Conservation (phyloP, 2,329 filamentous ascomycete genomes). For the Neofusicoccum kwambonambiense region DNA sequence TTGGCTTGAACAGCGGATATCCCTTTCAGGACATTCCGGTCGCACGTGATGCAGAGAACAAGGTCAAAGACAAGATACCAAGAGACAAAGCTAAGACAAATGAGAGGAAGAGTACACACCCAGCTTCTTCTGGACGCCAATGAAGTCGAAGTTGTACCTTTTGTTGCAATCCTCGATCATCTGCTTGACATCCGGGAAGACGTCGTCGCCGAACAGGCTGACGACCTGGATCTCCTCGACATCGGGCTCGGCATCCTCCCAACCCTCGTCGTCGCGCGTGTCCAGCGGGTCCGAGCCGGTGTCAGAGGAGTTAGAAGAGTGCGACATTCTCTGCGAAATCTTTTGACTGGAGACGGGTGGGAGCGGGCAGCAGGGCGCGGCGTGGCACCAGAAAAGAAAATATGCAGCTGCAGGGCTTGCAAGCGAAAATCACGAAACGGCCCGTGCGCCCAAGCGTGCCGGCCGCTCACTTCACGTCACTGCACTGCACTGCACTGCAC, state of each 20-base stretch:
- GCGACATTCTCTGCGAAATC: neutral
- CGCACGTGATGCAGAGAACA: neutral
- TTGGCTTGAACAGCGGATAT: neutral
- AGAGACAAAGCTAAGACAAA: neutral
- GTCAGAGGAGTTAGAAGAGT: conserved; percentile 15
- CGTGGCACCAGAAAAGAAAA: neutral
- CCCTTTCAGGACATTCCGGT: neutral
- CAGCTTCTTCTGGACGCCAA: conserved; percentile 32
- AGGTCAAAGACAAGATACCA: neutral
- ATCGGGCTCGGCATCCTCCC: conserved; percentile 45
- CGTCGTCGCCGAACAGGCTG: conserved; percentile 41
- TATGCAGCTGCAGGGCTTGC: conserved; percentile 2
- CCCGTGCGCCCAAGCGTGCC: neutral
- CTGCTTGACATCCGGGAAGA: conserved; percentile 25
- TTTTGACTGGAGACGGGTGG: neutral
- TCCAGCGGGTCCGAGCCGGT: conserved; percentile 14
- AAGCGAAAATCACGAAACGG: conserved; percentile 1
- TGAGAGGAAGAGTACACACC: conserved; percentile 29
- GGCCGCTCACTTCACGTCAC: neutral
- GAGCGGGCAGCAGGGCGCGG: neutral
- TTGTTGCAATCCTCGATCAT: conserved; percentile 40
- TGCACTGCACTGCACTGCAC: neutral
- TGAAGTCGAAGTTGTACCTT: conserved; percentile 43
- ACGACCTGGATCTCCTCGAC: conserved; percentile 37
- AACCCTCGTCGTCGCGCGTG: conserved; percentile 39